These are phyloP conservation scores for Acanthamoeba royreba DNA, from an alignment of 208 protist species.

Conservation along the genomic window DNA sequence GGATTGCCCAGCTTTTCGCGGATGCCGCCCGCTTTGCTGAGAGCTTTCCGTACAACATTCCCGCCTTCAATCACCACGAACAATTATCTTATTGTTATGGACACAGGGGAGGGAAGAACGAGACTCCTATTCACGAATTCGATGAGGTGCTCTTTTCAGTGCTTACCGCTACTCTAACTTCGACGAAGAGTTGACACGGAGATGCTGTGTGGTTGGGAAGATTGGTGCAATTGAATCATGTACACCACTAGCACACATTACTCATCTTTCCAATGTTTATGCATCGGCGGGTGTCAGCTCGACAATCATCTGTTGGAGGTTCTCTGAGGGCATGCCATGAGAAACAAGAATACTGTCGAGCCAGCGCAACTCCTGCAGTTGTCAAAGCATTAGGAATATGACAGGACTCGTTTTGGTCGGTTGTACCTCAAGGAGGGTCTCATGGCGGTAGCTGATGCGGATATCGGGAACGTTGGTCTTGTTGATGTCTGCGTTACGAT, in stretches of 20 bases:
- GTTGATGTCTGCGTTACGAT: neutral
- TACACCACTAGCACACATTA: no score
- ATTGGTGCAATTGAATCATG: no score
- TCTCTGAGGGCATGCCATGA: neutral
- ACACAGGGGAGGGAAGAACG: no score
- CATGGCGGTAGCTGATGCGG: neutral
- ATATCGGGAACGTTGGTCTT: conserved; percentile 20
- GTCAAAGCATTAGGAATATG: neutral
- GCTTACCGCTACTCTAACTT: no score
- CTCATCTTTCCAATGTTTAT: no score
- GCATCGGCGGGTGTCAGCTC: neutral
- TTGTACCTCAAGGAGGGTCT: neutral
- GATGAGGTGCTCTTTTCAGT: no score
- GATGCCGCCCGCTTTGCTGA: neutral
- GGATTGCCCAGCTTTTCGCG: neutral
- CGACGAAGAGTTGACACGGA: no score
- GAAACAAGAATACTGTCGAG: neutral
- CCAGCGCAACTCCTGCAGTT: neutral
- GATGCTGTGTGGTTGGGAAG: no score
- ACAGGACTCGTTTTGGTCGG: neutral
- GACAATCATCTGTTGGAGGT: neutral
- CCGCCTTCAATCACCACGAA: no score
- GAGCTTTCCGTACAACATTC: neutral
- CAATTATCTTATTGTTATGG: no score
- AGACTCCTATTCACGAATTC: no score